Conservation (phyloP, 495 filamentous ascomycete genomes). For the Endocarpon pusillum region DNA sequence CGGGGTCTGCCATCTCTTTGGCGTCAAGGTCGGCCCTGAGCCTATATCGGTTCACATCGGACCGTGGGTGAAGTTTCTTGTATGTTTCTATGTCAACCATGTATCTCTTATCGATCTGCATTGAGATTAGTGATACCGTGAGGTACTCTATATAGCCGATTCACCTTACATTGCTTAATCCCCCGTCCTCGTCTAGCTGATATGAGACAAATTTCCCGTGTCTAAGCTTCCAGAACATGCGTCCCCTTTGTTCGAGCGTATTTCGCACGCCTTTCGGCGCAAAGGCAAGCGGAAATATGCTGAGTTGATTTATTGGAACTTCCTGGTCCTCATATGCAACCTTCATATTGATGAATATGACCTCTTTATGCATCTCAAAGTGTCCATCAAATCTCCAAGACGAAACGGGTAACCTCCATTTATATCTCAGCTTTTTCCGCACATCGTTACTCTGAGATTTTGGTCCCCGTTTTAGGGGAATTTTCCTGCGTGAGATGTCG, state of each 20-base stretch:
- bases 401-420: too few relatives aligned
- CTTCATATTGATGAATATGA: too few relatives aligned
- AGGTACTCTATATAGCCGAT: too few relatives aligned
- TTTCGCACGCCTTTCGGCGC: conserved; percentile 4
- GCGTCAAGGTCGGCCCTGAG: neutral
- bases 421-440: too few relatives aligned
- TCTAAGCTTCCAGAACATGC: conserved; percentile 11
- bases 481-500: too few relatives aligned
- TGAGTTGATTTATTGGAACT: conserved; percentile 3
- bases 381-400: too few relatives aligned
- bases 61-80: neutral
- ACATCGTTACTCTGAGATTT: too few relatives aligned
- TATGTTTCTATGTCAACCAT: conserved; percentile 1
- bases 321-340: neutral
- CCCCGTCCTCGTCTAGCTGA: conserved; percentile 4
- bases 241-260: conserved; percentile 7
- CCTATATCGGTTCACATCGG: neutral
- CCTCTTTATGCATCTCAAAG: too few relatives aligned
- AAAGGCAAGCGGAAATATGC: conserved; percentile 8
- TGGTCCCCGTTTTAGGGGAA: too few relatives aligned
- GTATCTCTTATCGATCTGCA: too few relatives aligned
- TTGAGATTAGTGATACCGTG: too few relatives aligned
- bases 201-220: conserved; percentile 8
- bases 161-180: too few relatives aligned
- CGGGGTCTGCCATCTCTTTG: neutral